Evolutionary conservation across 208 protist species (phyloP).

Genomic region (Zelonia costaricensis): DNA sequence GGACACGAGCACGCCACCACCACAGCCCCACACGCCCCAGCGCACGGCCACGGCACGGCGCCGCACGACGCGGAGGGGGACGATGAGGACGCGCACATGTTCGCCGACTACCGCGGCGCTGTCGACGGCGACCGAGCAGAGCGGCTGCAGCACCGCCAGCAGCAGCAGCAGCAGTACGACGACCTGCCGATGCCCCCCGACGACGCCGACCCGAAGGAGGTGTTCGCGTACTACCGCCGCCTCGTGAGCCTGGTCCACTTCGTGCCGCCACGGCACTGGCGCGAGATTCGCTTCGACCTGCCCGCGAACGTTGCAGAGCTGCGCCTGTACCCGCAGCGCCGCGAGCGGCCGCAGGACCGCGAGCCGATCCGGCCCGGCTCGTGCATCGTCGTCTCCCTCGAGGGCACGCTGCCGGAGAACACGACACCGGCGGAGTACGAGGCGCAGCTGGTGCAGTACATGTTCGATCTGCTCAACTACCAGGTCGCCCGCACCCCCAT

Average conservation of each 20-base stretch:
- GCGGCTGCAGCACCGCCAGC: constrained; percentile 11
- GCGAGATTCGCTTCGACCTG: constrained; percentile 73
- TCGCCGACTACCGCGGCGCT: constrained; percentile 31
- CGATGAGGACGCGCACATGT: constrained; percentile 17
- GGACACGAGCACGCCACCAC: background rate
- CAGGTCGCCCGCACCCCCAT: constrained; percentile 67
- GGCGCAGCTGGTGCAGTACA: constrained; percentile 76
- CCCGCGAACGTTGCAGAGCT: constrained; percentile 77
- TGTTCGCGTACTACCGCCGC: constrained; percentile 59
- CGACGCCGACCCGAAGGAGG: constrained; percentile 22
- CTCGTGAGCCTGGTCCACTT: constrained; percentile 50
- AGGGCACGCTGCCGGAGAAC: constrained; percentile 58
- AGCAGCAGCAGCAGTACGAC: constrained; percentile 29
- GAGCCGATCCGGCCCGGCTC: constrained; percentile 48
- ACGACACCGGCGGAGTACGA: constrained; percentile 71
- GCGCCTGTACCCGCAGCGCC: constrained; percentile 55
- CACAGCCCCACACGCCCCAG: background rate
- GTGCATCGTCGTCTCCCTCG: constrained; percentile 60
- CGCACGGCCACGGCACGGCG: background rate
- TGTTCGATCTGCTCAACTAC: constrained; percentile 75
- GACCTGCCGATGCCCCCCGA: constrained; percentile 13
- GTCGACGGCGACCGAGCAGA: constrained; percentile 20
- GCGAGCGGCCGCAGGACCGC: constrained; percentile 50
- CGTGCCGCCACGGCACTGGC: constrained; percentile 67
- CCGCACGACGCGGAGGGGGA: background rate